Percentiles rank a stretch among this genome's conserved stretches.
phyloP scores from a whole-genome alignment of 345 rosid species.

The Salix arbutifolia region DNA sequence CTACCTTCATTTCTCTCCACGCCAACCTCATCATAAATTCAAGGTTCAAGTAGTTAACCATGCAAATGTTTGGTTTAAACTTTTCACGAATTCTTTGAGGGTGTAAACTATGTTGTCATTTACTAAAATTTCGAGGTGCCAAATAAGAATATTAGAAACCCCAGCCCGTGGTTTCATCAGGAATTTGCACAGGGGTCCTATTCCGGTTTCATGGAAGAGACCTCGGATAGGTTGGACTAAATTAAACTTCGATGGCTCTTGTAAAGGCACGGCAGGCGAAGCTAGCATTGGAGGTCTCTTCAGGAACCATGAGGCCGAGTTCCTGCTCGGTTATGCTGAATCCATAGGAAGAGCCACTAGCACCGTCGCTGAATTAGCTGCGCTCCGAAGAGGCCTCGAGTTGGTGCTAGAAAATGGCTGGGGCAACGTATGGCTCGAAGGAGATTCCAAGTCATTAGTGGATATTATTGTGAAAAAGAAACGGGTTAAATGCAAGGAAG shows the following conservation, averaged over 20 bases:
- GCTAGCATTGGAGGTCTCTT: constrained; percentile 85
- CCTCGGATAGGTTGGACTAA: constrained; percentile 74
- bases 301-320: constrained; percentile 73
- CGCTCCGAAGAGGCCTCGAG: constrained; percentile 70
- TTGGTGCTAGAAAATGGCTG: constrained; percentile 70
- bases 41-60: constrained; percentile 1
- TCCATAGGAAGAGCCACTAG: constrained; percentile 65
- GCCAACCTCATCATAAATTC: constrained; percentile 12
- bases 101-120: constrained; percentile 28
- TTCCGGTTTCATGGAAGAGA: constrained; percentile 70
- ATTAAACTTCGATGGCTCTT: constrained; percentile 77
- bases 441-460: constrained; percentile 62
- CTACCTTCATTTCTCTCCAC: constrained; percentile 22
- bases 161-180: constrained; percentile 30
- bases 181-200: constrained; percentile 45
- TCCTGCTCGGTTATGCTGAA: constrained; percentile 73
- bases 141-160: constrained; percentile 22
- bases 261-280: constrained; percentile 41
- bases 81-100: neutral
- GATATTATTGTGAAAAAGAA: constrained; percentile 50
- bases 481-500: constrained; percentile 43
- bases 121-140: constrained; percentile 33
- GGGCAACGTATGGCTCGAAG: constrained; percentile 76
- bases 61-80: neutral
- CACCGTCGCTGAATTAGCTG: constrained; percentile 66